Evolutionary conservation across 176 grass and related monocot genomes (phyloP).

Genomic region (Aegilops speltoides): DNA sequence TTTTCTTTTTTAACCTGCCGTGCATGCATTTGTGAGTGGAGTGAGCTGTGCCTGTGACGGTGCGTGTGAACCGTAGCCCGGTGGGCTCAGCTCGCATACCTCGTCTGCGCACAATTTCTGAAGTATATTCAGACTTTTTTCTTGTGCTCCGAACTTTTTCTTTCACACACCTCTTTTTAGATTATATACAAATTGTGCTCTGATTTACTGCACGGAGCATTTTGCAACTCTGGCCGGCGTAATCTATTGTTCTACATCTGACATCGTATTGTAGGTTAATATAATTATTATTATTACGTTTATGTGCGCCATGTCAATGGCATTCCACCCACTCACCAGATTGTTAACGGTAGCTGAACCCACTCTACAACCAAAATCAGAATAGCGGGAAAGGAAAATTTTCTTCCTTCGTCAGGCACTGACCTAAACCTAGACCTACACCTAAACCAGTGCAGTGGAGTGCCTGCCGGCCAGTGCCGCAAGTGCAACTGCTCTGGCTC

Average conservation of each 20-base stretch:
- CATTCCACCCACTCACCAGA: background rate
- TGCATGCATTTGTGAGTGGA: background rate
- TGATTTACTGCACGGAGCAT: background rate
- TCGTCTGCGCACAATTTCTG: background rate
- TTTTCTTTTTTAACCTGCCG: background rate
- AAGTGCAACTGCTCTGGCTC: background rate
- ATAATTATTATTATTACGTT: background rate
- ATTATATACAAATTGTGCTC: background rate
- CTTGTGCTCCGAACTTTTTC: too few relatives aligned
- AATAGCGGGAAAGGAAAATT: background rate
- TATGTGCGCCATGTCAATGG: constrained; percentile 4
- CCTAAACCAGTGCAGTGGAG: background rate
- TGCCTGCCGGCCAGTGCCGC: too few relatives aligned
- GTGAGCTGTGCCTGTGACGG: background rate
- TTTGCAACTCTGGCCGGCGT: background rate
- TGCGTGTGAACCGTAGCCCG: background rate
- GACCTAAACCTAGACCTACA: background rate
- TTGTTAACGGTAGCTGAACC: constrained; percentile 25
- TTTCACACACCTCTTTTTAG: too few relatives aligned
- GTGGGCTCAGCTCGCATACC: background rate
- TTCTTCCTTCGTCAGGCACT: background rate
- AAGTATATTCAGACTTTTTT: background rate
- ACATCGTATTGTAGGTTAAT: too few relatives aligned
- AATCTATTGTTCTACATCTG: background rate
- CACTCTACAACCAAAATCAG: background rate